Conservation (phyloP, 208 protist species). For the Spongospora subterranea region DNA sequence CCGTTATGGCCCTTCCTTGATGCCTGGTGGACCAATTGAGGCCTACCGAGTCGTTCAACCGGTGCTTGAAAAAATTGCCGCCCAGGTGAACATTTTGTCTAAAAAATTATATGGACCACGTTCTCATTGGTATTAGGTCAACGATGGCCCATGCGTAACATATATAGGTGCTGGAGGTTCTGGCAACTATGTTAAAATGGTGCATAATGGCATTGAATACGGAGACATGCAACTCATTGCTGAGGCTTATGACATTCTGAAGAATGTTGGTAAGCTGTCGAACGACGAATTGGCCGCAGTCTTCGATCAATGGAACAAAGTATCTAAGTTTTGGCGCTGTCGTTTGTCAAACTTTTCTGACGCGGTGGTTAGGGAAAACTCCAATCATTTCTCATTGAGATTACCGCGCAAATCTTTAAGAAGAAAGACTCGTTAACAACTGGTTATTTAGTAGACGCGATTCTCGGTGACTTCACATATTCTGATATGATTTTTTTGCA, state of each 20-base stretch:
- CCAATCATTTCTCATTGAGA: slow-evolving; percentile 96
- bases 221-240: slow-evolving; percentile 96
- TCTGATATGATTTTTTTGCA: background rate
- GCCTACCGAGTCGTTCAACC: slow-evolving; percentile 88
- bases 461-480: slow-evolving; percentile 74
- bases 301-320: slow-evolving; percentile 92
- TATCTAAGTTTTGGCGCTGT: background rate
- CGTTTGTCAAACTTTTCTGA: slow-evolving; percentile 49
- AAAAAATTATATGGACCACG: background rate
- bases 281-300: slow-evolving; percentile 87
- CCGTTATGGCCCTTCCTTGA: slow-evolving; percentile 95
- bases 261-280: slow-evolving; percentile 80
- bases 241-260: slow-evolving; percentile 92
- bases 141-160: slow-evolving; percentile 58
- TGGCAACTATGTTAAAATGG: slow-evolving; percentile 96
- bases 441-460: slow-evolving; percentile 88
- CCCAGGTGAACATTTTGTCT: slow-evolving; percentile 82
- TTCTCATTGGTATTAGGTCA: background rate
- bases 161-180: slow-evolving; percentile 91
- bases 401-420: slow-evolving; percentile 90
- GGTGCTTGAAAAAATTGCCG: slow-evolving; percentile 92
- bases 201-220: slow-evolving; percentile 99
- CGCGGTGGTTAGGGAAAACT: slow-evolving; percentile 89
- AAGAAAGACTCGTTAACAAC: slow-evolving; percentile 82
- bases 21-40: slow-evolving; percentile 91